Base-by-base conservation (phyloP, 1,284 basidiomycete species). In the Trichosporon inkin region DNA sequence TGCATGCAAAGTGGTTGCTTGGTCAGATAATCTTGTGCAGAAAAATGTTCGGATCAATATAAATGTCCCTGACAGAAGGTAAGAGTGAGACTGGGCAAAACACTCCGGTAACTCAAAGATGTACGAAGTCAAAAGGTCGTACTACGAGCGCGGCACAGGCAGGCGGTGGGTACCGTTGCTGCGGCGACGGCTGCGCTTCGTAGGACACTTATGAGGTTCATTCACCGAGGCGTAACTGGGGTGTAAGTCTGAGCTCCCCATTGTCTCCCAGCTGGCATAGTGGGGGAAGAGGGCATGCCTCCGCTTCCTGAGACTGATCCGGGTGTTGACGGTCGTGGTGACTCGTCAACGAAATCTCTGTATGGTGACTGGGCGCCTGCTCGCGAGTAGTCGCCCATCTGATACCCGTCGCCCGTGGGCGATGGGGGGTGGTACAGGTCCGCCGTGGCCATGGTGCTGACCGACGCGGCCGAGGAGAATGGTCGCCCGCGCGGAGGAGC, bases 371-470 rank as follows among this genome's bases (percentile, higher is more conserved):
- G 22, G 28, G 57, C 56, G 20, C 64, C 67, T 19, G 62, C 57
- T 28, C 39, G 54, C 32, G 49, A 16, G 53, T 67, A 62, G 58
- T 67, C 63, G 57, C 55, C 63, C 53, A 62, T 56, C 34, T 52
- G 34, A 57, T 62, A 61, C 19, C 69, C 68, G 32, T 62, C 57
- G 10, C 64, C 57, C 11, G 63, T 34, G 17, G 19, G 32, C 55
- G 61, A 58, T 22, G 62, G 14, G 59, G 32, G 36, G 38, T 53
- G 22, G 13, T 64, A 62, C 38, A 76, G 63, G 62, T 75, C 74
- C 24, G 69, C 65, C 0, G 74, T 76, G 8, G 71, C 74, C 67
- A 76, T 76, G n/a, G 71, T 74, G 54, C 63, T 66, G 14, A 74
- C 56, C 20, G 67, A 70, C 4, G 65, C 61, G 16, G 61, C 65